Conservation (phyloP, 257 asterid genomes). For the Solanum acaule region DNA sequence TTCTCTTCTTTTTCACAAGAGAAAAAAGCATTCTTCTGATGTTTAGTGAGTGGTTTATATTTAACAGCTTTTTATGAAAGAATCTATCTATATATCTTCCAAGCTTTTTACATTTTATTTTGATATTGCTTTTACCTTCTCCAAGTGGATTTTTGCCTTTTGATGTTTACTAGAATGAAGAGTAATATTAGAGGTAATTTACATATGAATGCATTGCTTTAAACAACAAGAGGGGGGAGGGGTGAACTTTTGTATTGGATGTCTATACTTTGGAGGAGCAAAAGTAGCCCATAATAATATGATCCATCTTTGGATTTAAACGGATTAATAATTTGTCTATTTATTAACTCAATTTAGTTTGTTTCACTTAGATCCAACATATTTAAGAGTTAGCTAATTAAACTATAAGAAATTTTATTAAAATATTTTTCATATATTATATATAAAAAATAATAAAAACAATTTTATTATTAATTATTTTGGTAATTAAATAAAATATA, state of each 20-base stretch:
- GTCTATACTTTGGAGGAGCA: not conserved
- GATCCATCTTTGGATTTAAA: no score
- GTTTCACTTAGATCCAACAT: fast-evolving
- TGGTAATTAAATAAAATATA: no score
- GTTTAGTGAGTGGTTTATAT: not conserved
- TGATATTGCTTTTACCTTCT: not conserved
- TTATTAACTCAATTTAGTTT: no score
- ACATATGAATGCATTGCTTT: no score
- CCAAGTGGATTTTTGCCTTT: not conserved
- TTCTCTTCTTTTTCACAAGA: not conserved
- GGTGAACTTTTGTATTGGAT: no score
- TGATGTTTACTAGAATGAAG: not conserved
- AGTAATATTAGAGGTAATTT: not conserved
- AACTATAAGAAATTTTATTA: not conserved
- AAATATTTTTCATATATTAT: no score
- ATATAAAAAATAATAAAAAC: no score
- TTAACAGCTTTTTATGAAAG: not conserved
- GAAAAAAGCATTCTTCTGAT: not conserved
- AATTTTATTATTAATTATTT: no score
- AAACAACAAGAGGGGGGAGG: no score
- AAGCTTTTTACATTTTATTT: not conserved
- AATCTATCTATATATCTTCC: not conserved
- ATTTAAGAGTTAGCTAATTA: no score
- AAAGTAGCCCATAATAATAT: not conserved
- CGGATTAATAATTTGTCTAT: no score